Percentiles rank a stretch among this genome's conserved stretches.
Conservation (phyloP, 495 filamentous ascomycete species). For the Talaromyces liani region DNA sequence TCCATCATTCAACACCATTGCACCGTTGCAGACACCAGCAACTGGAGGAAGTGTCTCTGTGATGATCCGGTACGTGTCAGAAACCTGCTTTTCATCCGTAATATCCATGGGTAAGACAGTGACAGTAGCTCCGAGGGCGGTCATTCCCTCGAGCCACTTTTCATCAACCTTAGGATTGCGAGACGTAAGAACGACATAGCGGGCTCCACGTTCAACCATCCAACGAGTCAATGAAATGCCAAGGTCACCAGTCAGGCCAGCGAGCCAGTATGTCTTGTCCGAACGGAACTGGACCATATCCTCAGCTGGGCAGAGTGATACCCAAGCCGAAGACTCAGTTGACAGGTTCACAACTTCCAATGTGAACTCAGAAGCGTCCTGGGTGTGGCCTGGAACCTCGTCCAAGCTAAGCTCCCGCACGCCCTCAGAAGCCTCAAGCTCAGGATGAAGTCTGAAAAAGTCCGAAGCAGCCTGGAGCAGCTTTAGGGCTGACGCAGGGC, state of each 20-base stretch:
- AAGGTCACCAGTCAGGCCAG: conserved; percentile 51
- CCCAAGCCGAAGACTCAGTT: background rate
- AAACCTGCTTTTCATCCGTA: conserved; percentile 10
- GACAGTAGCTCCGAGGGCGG: conserved; percentile 14
- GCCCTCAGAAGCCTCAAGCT: background rate
- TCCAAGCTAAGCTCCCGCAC: background rate
- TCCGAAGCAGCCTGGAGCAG: background rate
- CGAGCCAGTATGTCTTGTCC: conserved; percentile 48
- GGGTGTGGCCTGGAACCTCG: background rate
- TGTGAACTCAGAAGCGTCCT: background rate
- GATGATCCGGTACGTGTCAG: conserved; percentile 11
- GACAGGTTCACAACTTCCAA: conserved; percentile 15
- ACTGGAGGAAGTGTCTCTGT: conserved; percentile 11
- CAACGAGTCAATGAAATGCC: conserved; percentile 52
- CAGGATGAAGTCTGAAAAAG: background rate
- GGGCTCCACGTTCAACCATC: conserved; percentile 47
- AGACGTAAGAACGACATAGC: conserved; percentile 47
- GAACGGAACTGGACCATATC: conserved; percentile 12
- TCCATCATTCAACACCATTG: conserved; percentile 18
- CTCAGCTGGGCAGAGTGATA: conserved; percentile 10
- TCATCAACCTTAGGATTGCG: conserved; percentile 45
- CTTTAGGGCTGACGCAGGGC: background rate
- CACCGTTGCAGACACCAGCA: conserved; percentile 18
- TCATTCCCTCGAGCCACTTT: conserved; percentile 37
- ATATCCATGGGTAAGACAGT: conserved; percentile 16